A percentile compares a stretch with the other conserved stretches of the same genome.
Evolutionary conservation across 169 alveolate genomes (phyloP).

Genomic region (Theileria luwenshuni): DNA sequence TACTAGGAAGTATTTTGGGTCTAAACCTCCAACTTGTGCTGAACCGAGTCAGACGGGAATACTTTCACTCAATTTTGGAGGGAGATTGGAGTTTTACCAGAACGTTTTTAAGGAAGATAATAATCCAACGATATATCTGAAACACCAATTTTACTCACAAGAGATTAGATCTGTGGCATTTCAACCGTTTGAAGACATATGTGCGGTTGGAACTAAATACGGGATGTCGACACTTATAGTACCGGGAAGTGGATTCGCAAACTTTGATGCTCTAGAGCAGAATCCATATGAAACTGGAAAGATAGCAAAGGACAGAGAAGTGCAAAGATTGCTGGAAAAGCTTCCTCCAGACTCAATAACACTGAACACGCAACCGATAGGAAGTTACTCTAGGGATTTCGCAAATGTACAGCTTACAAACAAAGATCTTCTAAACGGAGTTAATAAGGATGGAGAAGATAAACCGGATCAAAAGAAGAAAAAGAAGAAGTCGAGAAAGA

Average conservation of each 20-base stretch:
- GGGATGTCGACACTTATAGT: conserved; percentile 88
- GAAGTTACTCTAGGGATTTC: conserved; percentile 65
- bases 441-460: conserved; percentile 25
- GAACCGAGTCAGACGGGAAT: conserved; percentile 61
- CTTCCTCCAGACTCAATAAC: conserved; percentile 91
- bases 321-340: conserved; percentile 89
- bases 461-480: conserved; percentile 33
- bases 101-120: conserved; percentile 51
- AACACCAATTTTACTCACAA: conserved; percentile 69
- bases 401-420: conserved; percentile 4
- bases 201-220: conserved; percentile 88
- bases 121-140: conserved; percentile 65
- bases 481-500: conserved; percentile 36
- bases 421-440: conserved; percentile 9
- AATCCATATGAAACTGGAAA: conserved; percentile 79
- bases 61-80: conserved; percentile 54
- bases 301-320: conserved; percentile 87
- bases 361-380: conserved; percentile 83
- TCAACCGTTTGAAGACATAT: conserved; percentile 92
- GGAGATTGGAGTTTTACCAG: conserved; percentile 57
- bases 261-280: conserved; percentile 85
- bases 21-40: conserved; percentile 55
- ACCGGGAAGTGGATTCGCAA: conserved; percentile 95
- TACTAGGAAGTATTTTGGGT: conserved; percentile 28
- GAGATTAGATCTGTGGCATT: conserved; percentile 79